Evolutionary conservation across 495 filamentous ascomycete species (phyloP), one percentile per base, ranked within the genome.

Genomic region (Talaromyces borbonicus): DNA sequence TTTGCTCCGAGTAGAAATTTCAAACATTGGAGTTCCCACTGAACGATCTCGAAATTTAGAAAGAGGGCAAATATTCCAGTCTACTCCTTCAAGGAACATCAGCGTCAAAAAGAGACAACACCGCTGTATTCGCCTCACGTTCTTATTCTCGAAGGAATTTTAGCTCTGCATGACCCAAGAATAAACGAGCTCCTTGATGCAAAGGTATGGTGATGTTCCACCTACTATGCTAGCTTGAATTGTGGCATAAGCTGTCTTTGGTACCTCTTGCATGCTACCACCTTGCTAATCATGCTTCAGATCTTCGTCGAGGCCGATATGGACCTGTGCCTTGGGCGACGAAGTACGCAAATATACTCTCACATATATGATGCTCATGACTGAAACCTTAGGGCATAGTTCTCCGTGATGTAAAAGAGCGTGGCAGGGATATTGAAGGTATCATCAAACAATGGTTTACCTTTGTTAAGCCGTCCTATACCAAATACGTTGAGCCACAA

Each of bases 391-490:
- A 36, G 26, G 49, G 60, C 48, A 19, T 52, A 94, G 87, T 95
- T 50, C 60, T 90, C 30, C 84, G 90, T 53, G 90, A 96, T 66
- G 84, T 95, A 12, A 74, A 72, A 50, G 84, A 93, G 53, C 74
- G 90, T 53, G 87, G 86, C 6, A 73, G 90, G 44, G 87, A 93
- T 50, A 80, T 96, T 47, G 86, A 95, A 51, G 92, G 92, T 30
- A 90, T 89, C 56, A 90, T 97, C 56, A 97, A 97, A 62, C 92
- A 98, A 63, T 98, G 92, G 92, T 95, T 95, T 58, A 61, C 61
- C 27, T 98, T 83, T 62, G 92, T 98, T 6, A 98, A 98, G 63
- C 92, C 92, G 3, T 96, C 95, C 49, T 96, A 89, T 52, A 84
- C 88, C 49, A 72, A 75, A 68, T 96, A 76, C 58, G 92, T 98